phyloP scores from a whole-genome alignment of 305 asterid genomes.

The Solanum aculeatissimum region DNA sequence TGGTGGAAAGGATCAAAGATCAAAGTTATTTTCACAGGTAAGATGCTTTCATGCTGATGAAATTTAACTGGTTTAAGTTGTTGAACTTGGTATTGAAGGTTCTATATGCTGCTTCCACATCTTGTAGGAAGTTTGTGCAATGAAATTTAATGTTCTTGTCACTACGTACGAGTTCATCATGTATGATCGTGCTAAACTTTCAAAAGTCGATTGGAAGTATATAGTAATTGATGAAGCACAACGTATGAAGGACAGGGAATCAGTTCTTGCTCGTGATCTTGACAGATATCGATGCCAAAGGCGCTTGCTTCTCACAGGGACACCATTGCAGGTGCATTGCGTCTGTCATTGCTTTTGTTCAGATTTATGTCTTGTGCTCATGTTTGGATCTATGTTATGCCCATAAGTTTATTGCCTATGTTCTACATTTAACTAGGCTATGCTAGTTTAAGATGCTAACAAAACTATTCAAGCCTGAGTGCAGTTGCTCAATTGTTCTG shows the following conservation, averaged over 20 bases:
- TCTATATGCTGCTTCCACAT: slow-evolving; percentile 17
- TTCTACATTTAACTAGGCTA: background rate
- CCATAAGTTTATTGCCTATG: background rate
- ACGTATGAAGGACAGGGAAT: slow-evolving; percentile 98
- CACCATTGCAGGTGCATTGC: slow-evolving; percentile 84
- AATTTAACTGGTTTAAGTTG: background rate
- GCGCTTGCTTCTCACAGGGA: slow-evolving; percentile 98
- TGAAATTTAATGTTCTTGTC: slow-evolving; percentile 95
- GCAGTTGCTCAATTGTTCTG: background rate
- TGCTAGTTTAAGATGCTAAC: background rate
- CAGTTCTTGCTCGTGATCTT: slow-evolving; percentile 99
- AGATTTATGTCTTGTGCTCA: background rate
- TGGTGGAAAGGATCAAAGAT: slow-evolving; percentile 81
- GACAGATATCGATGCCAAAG: slow-evolving; percentile 99
- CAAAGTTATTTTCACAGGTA: slow-evolving; percentile 94
- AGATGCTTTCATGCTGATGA: slow-evolving; percentile 5
- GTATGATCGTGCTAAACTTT: slow-evolving; percentile 82
- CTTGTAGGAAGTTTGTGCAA: slow-evolving; percentile 77
- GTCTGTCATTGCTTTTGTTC: background rate
- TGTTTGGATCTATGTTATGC: background rate
- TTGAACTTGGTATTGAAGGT: slow-evolving; percentile 1
- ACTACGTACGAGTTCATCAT: slow-evolving; percentile 81
- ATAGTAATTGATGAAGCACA: slow-evolving; percentile 99
- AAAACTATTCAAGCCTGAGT: background rate
- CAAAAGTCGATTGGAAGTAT: slow-evolving; percentile 91